phyloP scores from a whole-genome alignment of 768 basidiomycete species.

The Cyathus striatus region DNA sequence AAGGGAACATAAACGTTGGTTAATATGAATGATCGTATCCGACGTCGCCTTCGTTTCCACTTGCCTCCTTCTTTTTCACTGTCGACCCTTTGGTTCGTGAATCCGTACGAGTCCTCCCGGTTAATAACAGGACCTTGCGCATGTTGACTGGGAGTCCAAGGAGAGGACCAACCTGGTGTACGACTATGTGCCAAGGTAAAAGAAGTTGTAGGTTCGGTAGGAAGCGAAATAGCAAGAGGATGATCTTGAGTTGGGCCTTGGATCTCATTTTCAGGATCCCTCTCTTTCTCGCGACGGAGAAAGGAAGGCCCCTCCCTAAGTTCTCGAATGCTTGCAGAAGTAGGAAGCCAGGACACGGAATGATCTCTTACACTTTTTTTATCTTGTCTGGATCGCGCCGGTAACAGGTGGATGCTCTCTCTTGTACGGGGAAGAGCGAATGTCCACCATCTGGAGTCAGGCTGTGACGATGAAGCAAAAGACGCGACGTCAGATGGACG shows the following conservation, averaged over 20 bases:
- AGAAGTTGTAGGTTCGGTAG: constrained; percentile 30
- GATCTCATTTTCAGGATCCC: constrained; percentile 16
- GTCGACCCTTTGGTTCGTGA: constrained; percentile 18
- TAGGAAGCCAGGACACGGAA: constrained; percentile 50
- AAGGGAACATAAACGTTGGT: constrained; percentile 75
- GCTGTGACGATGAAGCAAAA: constrained; percentile 37
- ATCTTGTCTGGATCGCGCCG: constrained; percentile 19
- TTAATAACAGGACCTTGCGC: constrained; percentile 30
- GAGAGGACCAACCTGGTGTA: constrained; percentile 65
- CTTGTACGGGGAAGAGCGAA: constrained; percentile 57
- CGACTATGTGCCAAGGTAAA: constrained; percentile 50
- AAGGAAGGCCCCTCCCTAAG: constrained; percentile 29
- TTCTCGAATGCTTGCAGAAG: constrained; percentile 30
- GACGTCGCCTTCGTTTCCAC: constrained; percentile 39
- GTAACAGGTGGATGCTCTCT: constrained; percentile 14
- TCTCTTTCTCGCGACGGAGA: constrained; percentile 27
- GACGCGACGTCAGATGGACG: constrained; percentile 52
- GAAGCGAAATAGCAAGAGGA: constrained; percentile 26
- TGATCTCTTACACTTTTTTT: constrained; percentile 35
- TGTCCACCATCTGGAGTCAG: constrained; percentile 66
- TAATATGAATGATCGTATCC: constrained; percentile 61
- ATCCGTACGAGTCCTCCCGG: constrained; percentile 20
- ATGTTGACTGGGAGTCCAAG: constrained; percentile 49
- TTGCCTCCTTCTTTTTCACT: constrained; percentile 22
- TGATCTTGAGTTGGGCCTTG: constrained; percentile 4